These are phyloP conservation scores for maize (Zea mays) DNA, from an alignment of 176 grass and related monocot species.

Conservation along the genomic window DNA sequence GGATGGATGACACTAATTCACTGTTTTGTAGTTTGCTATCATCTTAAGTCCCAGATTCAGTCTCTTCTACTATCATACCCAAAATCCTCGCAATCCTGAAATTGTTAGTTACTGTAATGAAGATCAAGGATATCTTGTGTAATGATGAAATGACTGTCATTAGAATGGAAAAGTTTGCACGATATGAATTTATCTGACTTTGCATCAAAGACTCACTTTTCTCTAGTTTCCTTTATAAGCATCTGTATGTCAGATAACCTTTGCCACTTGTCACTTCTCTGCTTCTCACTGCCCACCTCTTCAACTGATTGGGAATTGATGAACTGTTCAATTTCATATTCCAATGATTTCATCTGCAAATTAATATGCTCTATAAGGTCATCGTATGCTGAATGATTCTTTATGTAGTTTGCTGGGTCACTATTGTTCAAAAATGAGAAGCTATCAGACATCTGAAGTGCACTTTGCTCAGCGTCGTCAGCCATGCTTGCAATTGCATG, in stretches of 20 bases:
- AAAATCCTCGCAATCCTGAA: slow-evolving; percentile 66
- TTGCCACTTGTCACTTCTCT: slow-evolving; percentile 37
- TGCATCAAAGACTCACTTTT: slow-evolving; percentile 55
- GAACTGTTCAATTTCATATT: slow-evolving; percentile 66
- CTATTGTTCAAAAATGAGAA: slow-evolving; percentile 28
- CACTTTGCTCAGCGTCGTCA: slow-evolving; percentile 2
- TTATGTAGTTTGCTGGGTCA: slow-evolving; percentile 25
- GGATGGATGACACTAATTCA: slow-evolving; percentile 8
- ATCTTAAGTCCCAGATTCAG: slow-evolving; percentile 41
- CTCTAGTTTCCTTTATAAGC: slow-evolving; percentile 71
- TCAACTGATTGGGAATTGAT: slow-evolving; percentile 39
- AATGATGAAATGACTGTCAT: slow-evolving; percentile 8
- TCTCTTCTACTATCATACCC: slow-evolving; percentile 39
- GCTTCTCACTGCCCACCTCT: slow-evolving; percentile 39
- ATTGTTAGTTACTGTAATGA: slow-evolving; percentile 29
- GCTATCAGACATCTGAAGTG: slow-evolving; percentile 23
- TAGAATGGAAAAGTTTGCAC: neutral
- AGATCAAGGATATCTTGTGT: slow-evolving; percentile 21
- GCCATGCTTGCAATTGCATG: slow-evolving; percentile 5
- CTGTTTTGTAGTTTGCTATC: slow-evolving; percentile 24
- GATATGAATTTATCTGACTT: neutral
- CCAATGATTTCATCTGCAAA: slow-evolving; percentile 57
- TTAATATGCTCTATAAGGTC: slow-evolving; percentile 63
- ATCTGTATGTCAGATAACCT: slow-evolving; percentile 63
- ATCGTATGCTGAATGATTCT: slow-evolving; percentile 35